Evolutionary conservation across 257 asterid species (phyloP).

Genomic region (Solanum dulcamara): DNA sequence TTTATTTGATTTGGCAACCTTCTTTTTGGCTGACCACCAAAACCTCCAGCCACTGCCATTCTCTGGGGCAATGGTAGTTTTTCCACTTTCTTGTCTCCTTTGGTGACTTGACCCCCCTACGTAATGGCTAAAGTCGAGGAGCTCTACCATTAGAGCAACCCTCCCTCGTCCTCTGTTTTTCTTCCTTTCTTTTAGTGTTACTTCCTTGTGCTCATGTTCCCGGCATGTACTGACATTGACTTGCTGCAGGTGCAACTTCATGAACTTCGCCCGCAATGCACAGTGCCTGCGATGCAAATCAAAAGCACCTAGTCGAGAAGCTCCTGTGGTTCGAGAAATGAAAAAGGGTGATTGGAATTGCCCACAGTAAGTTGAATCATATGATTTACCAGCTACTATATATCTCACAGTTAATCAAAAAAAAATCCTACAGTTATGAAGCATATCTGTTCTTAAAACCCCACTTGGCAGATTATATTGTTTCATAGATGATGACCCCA

Average conservation of each 20-base stretch:
- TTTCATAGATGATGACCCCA: not conserved
- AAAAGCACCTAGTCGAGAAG: conserved; percentile 29
- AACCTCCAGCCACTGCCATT: not conserved
- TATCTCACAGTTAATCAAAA: not conserved
- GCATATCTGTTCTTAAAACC: not conserved
- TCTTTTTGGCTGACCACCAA: no score
- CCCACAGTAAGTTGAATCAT: conserved; percentile 36
- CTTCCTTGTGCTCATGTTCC: not conserved
- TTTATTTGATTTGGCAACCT: not conserved
- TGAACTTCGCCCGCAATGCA: conserved; percentile 66
- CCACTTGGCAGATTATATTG: not conserved
- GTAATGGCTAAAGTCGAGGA: not conserved
- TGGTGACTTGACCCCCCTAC: not conserved
- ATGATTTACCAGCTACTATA: not conserved
- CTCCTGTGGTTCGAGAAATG: conserved; percentile 19
- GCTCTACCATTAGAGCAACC: not conserved
- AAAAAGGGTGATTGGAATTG: conserved; percentile 88
- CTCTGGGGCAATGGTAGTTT: not conserved
- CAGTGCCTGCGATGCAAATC: conserved; percentile 48
- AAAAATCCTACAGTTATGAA: not conserved
- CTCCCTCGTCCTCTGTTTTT: not conserved
- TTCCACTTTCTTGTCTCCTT: not conserved
- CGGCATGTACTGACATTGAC: not conserved
- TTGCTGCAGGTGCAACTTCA: conserved; percentile 66
- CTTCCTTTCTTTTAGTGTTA: not conserved